phyloP scores from a whole-genome alignment of 805 yeast species.

The Candida multigemmis region DNA sequence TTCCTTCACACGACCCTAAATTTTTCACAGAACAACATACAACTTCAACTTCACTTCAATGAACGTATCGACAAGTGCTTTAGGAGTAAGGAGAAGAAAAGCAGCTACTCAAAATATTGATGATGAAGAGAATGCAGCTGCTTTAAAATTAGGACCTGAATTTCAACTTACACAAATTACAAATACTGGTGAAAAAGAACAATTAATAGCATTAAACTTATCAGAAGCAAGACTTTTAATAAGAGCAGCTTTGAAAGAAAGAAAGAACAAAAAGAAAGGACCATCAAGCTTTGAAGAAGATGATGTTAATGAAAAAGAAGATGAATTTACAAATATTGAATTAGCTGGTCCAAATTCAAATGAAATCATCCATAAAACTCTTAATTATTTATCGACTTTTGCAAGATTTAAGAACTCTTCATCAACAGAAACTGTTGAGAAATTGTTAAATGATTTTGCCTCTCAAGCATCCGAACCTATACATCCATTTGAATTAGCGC shows the following conservation, averaged over 20 bases:
- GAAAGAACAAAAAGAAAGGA: constrained; percentile 32
- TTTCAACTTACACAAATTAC: constrained; percentile 74
- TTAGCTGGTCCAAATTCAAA: constrained; percentile 66
- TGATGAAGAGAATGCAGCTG: constrained; percentile 89
- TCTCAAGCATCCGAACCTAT: constrained; percentile 38
- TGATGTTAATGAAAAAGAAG: constrained; percentile 33
- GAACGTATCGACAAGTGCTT: constrained; percentile 86
- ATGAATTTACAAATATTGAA: constrained; percentile 36
- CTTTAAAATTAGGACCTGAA: constrained; percentile 85
- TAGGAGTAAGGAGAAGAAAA: constrained; percentile 73
- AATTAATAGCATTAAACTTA: constrained; percentile 74
- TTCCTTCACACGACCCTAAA: too few relatives aligned
- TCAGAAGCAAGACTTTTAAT: constrained; percentile 87
- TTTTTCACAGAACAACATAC: too few relatives aligned
- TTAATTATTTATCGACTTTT: constrained; percentile 77
- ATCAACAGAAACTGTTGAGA: constrained; percentile 90
- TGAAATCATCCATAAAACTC: constrained; percentile 84
- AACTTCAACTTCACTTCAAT: too few relatives aligned
- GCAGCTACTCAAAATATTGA: constrained; percentile 50
- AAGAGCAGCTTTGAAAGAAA: constrained; percentile 78
- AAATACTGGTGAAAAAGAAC: constrained; percentile 70
- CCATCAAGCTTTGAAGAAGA: constrained; percentile 11
- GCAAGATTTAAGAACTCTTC: constrained; percentile 88
- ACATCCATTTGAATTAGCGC: constrained; percentile 96
- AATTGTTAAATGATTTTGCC: constrained; percentile 65